Base-by-base conservation (phyloP, 2,329 filamentous ascomycete genomes). In the Alternaria brassicicola region DNA sequence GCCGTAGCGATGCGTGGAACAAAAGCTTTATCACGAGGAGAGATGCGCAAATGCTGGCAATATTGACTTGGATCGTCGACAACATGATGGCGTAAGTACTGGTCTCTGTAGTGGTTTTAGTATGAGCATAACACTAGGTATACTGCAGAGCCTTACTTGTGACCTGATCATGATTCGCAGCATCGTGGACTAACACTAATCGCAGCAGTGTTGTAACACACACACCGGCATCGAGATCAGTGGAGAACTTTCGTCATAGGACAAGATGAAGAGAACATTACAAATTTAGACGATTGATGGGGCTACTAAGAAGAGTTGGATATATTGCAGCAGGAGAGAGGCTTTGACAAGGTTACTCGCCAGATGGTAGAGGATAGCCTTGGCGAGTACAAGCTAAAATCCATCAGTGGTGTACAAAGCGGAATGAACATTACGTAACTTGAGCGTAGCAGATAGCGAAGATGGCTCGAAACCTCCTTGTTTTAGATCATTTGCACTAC, bases 41-140 rank as follows among this genome's bases (percentile, higher is more conserved):
- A 2, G 76, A 81, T 10, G 79, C 78, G 63, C 78, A 82, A 4
- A 79, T 75, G 61, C 82, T 80, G 23, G 78, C 78, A 1, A 79
- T 70, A 48, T 81, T 81, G 47, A 77, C 71, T 66, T 82, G 79
- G 38, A 78, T 68, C 2, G 72, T 72, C 2, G 77, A 79, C 73
- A 78, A 81, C 10, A 78, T 72, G 5, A 80, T 62, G 6, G 77
- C 73, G 61, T 76, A 75, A 9, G 76, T 74, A n/a, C 78, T 78
- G 2, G 77, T 75, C 31, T 70, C 73, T 72, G 42, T 30, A 19
- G 12, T 17, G 4, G n/a, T 13, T 54, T 33, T n/a, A 62, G 41
- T n/a, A 23, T 43, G 23, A 5, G n/a, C 2, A 12, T 17, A 13
- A 19, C 23, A 19, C 21, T 12, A 38, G 25, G 12, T 15, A n/a